Conservation (phyloP, 2,329 filamentous ascomycete species). For the Pseudogymnoascus sp. region DNA sequence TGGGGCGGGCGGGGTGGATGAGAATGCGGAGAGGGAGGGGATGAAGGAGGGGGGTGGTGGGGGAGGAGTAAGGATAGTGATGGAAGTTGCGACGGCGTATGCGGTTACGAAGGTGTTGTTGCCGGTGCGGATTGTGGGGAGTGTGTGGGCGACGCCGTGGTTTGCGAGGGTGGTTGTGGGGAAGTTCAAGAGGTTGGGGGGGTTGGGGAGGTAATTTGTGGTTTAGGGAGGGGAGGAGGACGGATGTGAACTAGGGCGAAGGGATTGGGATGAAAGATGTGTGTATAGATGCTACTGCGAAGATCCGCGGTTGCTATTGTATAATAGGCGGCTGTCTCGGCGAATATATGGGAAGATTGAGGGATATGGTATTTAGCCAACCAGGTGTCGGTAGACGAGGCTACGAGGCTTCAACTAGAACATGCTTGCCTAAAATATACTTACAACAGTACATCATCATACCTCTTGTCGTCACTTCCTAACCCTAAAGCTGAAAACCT, state of each 20-base stretch:
- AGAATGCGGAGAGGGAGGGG: slow-evolving; percentile 26
- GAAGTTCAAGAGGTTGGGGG: slow-evolving; percentile 32
- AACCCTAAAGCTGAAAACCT: too few relatives aligned
- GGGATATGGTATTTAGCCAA: not conserved
- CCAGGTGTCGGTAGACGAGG: too few relatives aligned
- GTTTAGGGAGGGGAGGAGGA: not conserved
- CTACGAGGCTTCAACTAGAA: too few relatives aligned
- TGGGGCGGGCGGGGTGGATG: slow-evolving; percentile 25
- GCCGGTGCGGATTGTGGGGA: slow-evolving; percentile 65
- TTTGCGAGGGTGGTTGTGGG: slow-evolving; percentile 63
- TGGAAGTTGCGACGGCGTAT: slow-evolving; percentile 79
- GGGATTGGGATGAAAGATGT: not conserved
- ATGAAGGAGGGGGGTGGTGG: slow-evolving; percentile 20
- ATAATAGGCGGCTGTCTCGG: not conserved
- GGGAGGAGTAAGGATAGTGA: slow-evolving; percentile 38
- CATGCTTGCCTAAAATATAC: too few relatives aligned
- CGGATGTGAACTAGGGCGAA: not conserved
- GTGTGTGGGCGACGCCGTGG: slow-evolving; percentile 86
- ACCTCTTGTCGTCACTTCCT: too few relatives aligned
- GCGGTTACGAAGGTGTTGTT: slow-evolving; percentile 80
- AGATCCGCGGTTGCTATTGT: not conserved
- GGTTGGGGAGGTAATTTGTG: not conserved
- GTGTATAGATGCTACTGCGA: not conserved
- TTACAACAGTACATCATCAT: too few relatives aligned
- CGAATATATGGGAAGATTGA: not conserved